Evolutionary conservation across 179 eudicot genomes (phyloP), one percentile per base, ranked within the genome.

Genomic region (Silene noctiflora): DNA sequence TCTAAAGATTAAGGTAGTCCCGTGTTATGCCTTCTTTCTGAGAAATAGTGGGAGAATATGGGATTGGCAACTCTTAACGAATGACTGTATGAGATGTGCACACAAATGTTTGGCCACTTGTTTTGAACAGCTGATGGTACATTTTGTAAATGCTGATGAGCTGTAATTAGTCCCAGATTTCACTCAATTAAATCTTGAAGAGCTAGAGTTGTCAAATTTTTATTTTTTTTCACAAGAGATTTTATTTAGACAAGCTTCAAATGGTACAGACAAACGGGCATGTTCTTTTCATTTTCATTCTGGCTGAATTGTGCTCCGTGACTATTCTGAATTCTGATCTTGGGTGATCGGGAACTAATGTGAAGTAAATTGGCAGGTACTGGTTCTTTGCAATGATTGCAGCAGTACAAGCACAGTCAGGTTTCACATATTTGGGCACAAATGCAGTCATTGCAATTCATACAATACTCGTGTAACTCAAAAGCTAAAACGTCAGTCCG

Each of bases 391-490:
- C 88, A 93, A 89, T 31, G 96, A 93, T 73, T 91, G 98, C 83
- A 91, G 87, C 83, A 78, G 66, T 25, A 86, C 82, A 10, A 84
- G 90, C 81, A 79, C 73, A 80, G 89, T 81, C 76, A 79, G 51
- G n/a, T 93, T 88, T 71, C 98, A 93, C 85, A 88, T 93, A 59
- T 75, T 87, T 42, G 96, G 98, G 56, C 98, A 91, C 83, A 93
- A 93, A 75, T 91, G 98, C 86, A 75, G 81, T 64, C 77, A 85
- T 55, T 93, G 98, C 77, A 80, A 83, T 72, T 93, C 98, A 42
- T 93, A 89, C 83, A 93, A 93, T 77, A 91, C 98, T 63, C 90
- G 96, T 33, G 81, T 85, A 79, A 84, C 85, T 1, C 68, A 69
- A 22, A 82, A 82, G 31, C 33, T 51, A 67, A 81, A 69, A 19